Evolutionary conservation across 768 basidiomycete genomes (phyloP).

Genomic region (Tephrocybe sp.): DNA sequence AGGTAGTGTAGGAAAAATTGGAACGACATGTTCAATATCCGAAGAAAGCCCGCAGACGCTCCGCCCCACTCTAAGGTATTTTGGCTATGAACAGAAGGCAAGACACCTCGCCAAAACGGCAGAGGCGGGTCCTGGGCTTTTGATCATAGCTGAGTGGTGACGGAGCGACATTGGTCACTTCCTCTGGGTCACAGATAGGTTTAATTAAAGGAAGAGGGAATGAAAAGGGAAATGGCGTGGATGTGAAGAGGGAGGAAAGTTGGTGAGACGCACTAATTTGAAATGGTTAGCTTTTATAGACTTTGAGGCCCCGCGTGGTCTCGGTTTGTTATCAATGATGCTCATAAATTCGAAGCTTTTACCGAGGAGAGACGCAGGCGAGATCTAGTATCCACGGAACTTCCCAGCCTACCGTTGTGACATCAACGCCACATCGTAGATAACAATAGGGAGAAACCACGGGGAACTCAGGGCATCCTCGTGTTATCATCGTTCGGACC

Average conservation of each 20-base stretch:
- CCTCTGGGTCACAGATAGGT: conserved; percentile 4
- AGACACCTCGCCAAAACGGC: conserved; percentile 32
- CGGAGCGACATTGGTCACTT: conserved; percentile 27
- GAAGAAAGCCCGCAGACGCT: conserved; percentile 33
- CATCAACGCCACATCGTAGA: conserved; percentile 7
- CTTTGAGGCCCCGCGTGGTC: conserved; percentile 5
- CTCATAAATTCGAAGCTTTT: conserved; percentile 10
- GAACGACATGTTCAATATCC: not conserved
- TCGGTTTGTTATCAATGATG: conserved; percentile 19
- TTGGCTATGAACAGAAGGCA: conserved; percentile 60
- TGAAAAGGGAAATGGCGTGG: not conserved
- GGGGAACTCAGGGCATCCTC: not conserved
- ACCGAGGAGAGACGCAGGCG: not conserved
- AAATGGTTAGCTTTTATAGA: conserved; percentile 8
- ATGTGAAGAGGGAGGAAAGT: not conserved
- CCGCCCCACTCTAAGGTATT: conserved; percentile 39
- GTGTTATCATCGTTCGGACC: not conserved
- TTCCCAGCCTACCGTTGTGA: not conserved
- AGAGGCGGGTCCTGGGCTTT: conserved; percentile 26
- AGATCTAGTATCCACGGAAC: not conserved
- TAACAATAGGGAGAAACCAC: not conserved
- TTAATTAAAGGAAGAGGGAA: not conserved
- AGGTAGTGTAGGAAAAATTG: no score
- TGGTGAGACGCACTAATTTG: not conserved
- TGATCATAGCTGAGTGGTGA: conserved; percentile 33